These are phyloP conservation scores for Sclerospora graminicola DNA, from an alignment of 352 stramenopile species.

Conservation along the genomic window DNA sequence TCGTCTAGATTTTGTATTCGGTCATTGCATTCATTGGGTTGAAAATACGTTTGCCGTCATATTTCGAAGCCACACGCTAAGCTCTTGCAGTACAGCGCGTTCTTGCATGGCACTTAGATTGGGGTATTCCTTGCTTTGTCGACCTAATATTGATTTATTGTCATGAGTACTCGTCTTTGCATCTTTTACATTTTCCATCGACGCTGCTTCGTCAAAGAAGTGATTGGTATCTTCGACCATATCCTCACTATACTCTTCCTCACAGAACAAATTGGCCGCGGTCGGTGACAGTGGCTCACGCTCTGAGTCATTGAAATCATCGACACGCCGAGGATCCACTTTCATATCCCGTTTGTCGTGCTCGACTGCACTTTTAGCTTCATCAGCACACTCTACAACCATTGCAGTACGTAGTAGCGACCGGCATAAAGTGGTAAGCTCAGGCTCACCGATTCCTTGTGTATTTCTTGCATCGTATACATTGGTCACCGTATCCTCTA, in stretches of 20 bases:
- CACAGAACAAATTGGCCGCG: conserved; percentile 45
- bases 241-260: conserved; percentile 51
- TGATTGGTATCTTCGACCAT: conserved; percentile 9
- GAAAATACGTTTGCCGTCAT: conserved; percentile 16
- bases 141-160: conserved; percentile 1
- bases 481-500: conserved; percentile 27
- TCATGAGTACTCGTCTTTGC: not conserved
- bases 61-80: conserved; percentile 68
- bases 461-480: conserved; percentile 23
- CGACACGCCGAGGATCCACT: not conserved
- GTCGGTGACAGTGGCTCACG: conserved; percentile 27
- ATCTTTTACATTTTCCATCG: conserved; percentile 4
- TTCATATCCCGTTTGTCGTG: conserved; percentile 3
- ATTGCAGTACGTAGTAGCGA: conserved; percentile 42
- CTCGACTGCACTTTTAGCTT: conserved; percentile 10
- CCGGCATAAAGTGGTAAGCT: conserved; percentile 38
- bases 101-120: conserved; percentile 43
- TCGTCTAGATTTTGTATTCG: not conserved
- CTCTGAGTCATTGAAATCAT: conserved; percentile 6
- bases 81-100: conserved; percentile 67
- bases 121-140: not conserved
- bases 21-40: conserved; percentile 10
- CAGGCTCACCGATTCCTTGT: conserved; percentile 16
- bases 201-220: not conserved
- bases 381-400: conserved; percentile 23